Conservation (phyloP, 2,329 filamentous ascomycete species). For the Berkeleyomyces basicola region DNA sequence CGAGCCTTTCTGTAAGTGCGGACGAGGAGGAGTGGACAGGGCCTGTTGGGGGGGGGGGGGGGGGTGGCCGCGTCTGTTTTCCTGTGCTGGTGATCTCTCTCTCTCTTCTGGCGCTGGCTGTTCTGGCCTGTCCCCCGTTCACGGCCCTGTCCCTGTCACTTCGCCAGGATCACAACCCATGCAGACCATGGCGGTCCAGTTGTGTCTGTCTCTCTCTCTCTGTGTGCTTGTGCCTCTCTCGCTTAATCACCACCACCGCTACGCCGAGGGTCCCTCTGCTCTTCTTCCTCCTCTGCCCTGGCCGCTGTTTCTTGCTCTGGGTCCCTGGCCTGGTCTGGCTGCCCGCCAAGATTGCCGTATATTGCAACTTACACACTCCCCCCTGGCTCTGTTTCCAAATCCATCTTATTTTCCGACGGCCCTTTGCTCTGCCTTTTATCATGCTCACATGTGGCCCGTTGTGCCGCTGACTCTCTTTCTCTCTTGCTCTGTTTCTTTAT, state of each 20-base stretch:
- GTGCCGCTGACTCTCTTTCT: not conserved
- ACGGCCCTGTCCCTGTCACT: not conserved
- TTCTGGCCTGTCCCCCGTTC: not conserved
- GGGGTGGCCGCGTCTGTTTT: not conserved
- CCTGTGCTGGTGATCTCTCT: not conserved
- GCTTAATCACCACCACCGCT: constrained; percentile 1
- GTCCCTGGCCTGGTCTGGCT: no score
- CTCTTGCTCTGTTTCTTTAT: constrained; percentile 6
- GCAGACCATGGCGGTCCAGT: not conserved
- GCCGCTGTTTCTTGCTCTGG: no score
- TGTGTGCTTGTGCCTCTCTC: not conserved
- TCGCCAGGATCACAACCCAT: no score
- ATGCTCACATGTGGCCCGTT: not conserved
- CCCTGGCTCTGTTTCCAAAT: not conserved
- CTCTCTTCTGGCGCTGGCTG: not conserved
- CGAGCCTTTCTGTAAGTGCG: not conserved
- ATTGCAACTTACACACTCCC: not conserved
- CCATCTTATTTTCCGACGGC: not conserved
- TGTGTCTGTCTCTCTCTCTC: not conserved
- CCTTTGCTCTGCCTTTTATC: not conserved
- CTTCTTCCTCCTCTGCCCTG: not conserved
- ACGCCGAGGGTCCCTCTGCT: not conserved
- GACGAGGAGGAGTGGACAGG: no score
- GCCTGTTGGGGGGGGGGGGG: no score
- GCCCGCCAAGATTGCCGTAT: not conserved